These are phyloP conservation scores for Tetrahymena borealis DNA, from an alignment of 73 alveolate species.

Conservation along the genomic window DNA sequence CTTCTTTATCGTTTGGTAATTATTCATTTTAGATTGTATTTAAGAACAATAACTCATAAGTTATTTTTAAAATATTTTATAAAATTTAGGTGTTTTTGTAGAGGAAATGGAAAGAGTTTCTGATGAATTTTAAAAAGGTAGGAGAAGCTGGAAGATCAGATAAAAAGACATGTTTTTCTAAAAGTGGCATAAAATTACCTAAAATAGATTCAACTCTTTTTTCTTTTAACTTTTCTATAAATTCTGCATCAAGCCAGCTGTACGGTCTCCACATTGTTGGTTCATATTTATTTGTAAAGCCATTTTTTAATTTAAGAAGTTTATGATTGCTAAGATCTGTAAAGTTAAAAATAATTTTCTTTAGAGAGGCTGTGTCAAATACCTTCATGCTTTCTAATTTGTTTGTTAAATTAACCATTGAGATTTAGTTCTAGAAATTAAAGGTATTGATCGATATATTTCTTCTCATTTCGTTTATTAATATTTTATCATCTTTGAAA, in stretches of 20 bases:
- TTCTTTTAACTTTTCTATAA: not conserved
- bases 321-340: not conserved
- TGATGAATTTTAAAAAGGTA: not conserved
- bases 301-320: not conserved
- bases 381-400: not conserved
- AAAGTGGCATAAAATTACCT: not conserved
- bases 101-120: not conserved
- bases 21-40: not conserved
- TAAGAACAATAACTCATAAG: not conserved
- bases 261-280: not conserved
- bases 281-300: not conserved
- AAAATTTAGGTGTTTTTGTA: not conserved
- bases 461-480: not conserved
- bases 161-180: not conserved
- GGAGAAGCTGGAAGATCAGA: not conserved
- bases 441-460: not conserved
- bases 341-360: not conserved
- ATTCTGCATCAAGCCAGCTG: not conserved
- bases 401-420: not conserved
- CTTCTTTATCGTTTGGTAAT: not conserved
- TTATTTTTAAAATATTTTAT: not conserved
- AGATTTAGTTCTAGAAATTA: not conserved
- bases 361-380: not conserved
- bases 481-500: not conserved
- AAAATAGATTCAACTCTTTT: not conserved